Evolutionary conservation across 2,329 filamentous ascomycete species (phyloP).

Genomic region (Alternaria ventricosa): DNA sequence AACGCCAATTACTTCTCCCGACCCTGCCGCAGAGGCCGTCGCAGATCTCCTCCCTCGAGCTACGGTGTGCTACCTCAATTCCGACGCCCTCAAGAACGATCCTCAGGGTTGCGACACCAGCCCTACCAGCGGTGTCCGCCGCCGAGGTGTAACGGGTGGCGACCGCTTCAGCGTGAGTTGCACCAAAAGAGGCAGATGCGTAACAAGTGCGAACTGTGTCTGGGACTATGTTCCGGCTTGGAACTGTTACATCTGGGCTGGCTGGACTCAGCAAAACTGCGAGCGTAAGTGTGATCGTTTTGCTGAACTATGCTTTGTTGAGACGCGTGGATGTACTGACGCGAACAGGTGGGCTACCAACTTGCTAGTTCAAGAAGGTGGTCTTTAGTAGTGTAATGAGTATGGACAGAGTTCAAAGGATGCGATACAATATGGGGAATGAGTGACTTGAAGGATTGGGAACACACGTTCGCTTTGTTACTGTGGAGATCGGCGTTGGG

Average conservation of each 20-base stretch:
- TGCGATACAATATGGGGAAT: background rate
- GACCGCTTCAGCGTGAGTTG: slow-evolving; percentile 2
- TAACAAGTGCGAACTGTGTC: background rate
- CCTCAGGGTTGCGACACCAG: slow-evolving; percentile 5
- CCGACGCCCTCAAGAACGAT: background rate
- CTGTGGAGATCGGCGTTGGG: background rate
- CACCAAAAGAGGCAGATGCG: background rate
- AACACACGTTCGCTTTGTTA: background rate
- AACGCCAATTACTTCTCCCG: background rate
- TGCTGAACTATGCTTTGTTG: background rate
- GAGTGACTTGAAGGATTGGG: background rate
- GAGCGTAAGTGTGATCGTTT: background rate
- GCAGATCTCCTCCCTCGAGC: background rate
- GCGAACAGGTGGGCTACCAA: background rate
- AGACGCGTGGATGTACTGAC: background rate
- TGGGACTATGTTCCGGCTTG: slow-evolving; percentile 4
- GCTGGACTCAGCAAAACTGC: slow-evolving; percentile 2
- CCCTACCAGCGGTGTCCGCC: background rate
- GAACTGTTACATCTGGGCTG: slow-evolving; percentile 5
- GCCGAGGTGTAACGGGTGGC: background rate
- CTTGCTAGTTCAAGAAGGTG: background rate
- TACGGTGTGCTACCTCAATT: background rate
- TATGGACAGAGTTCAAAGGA: too few relatives aligned
- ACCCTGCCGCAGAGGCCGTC: background rate
- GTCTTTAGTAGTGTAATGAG: background rate